These are phyloP conservation scores for Buddleja alternifolia DNA, from an alignment of 257 asterid genomes.

Conservation along the genomic window DNA sequence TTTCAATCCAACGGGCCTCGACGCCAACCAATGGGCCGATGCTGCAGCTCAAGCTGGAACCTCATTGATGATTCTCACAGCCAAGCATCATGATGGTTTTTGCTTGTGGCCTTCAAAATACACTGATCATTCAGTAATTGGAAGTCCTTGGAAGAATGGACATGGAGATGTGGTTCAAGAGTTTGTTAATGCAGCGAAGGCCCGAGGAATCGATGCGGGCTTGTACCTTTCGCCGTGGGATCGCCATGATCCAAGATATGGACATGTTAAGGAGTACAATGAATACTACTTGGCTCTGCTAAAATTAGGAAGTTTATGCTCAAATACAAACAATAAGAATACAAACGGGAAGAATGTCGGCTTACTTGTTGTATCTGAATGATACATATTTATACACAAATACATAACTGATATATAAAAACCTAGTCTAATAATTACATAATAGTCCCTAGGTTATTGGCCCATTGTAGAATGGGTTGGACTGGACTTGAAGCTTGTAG, in stretches of 20 bases:
- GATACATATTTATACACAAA: no score
- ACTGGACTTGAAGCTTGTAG: no score
- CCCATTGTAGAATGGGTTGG: no score
- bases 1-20: constrained; percentile 65
- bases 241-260: constrained; percentile 82
- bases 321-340: no score
- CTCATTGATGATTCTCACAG: constrained; percentile 77
- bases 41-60: constrained; percentile 65
- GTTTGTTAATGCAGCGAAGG: constrained; percentile 59
- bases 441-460: no score
- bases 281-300: constrained; percentile 88
- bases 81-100: constrained; percentile 95
- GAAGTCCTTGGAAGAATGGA: constrained; percentile 81
- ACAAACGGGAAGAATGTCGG: no score
- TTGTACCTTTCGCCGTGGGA: constrained; percentile 97
- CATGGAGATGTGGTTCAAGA: constrained; percentile 75
- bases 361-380: no score
- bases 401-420: no score
- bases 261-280: constrained; percentile 61
- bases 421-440: no score
- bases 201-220: constrained; percentile 73
- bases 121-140: constrained; percentile 78
- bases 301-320: no score
- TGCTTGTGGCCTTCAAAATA: constrained; percentile 95
- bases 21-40: constrained; percentile 82